These are phyloP conservation scores for Neofusicoccum sp. DNA, from an alignment of 2,329 filamentous ascomycete species.

Conservation along the genomic window DNA sequence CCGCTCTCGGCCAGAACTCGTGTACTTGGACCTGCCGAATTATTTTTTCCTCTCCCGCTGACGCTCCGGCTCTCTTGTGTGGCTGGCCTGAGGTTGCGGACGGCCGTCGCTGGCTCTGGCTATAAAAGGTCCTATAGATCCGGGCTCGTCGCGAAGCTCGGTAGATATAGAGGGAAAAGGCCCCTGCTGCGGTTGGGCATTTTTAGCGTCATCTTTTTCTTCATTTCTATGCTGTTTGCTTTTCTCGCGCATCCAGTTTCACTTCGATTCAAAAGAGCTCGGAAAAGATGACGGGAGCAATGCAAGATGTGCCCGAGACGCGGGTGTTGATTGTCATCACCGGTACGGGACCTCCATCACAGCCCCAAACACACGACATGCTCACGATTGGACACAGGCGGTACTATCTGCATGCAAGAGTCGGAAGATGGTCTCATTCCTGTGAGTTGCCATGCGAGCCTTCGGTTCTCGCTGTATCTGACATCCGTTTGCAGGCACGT, in stretches of 20 bases:
- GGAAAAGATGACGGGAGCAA: not conserved
- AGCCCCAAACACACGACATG: not conserved
- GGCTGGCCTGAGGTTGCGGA: not conserved
- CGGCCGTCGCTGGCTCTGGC: not conserved
- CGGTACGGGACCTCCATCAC: slow-evolving; percentile 43
- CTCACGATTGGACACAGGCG: slow-evolving; percentile 42
- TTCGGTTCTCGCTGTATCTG: not conserved
- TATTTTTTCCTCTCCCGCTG: not conserved
- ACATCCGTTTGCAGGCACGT: slow-evolving; percentile 35
- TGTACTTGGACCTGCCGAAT: slow-evolving; percentile 3
- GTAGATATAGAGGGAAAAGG: not conserved
- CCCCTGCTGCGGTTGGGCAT: not conserved
- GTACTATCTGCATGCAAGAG: slow-evolving; percentile 87
- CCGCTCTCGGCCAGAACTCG: slow-evolving; percentile 7
- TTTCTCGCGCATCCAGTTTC: no score
- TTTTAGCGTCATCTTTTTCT: not conserved
- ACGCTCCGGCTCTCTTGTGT: not conserved
- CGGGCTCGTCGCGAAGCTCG: not conserved
- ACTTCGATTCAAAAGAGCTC: not conserved
- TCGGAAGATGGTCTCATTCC: slow-evolving; percentile 78
- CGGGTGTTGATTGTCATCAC: slow-evolving; percentile 88
- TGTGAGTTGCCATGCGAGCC: slow-evolving; percentile 41
- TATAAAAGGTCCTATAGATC: not conserved
- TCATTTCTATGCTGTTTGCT: not conserved
- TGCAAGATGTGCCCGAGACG: slow-evolving; percentile 60